Evolutionary conservation across 2,329 filamentous ascomycete species (phyloP).

Genomic region (Exophiala viscosa): DNA sequence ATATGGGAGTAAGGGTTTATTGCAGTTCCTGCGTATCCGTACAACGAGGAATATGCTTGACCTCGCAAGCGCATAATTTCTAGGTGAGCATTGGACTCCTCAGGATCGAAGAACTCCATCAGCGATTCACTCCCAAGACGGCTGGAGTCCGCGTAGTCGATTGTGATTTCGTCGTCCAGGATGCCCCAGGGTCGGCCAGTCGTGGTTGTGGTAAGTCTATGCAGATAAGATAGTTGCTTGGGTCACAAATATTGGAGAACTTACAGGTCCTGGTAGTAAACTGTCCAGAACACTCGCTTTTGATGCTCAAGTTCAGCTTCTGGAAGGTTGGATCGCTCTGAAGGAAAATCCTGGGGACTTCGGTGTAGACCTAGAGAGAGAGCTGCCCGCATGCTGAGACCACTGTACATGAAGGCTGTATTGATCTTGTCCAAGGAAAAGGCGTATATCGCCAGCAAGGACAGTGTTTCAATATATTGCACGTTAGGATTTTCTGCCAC

Average conservation of each 20-base stretch:
- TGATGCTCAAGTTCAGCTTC: constrained; percentile 13
- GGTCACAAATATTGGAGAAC: neutral
- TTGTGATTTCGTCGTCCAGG: constrained; percentile 16
- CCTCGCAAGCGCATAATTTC: constrained; percentile 19
- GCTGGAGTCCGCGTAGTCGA: constrained; percentile 18
- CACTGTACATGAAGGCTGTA: constrained; percentile 17
- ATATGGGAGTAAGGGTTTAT: constrained; percentile 20
- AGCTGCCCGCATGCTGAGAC: constrained; percentile 13
- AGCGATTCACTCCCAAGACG: constrained; percentile 11
- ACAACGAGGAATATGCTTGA: constrained; percentile 16
- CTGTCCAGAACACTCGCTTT: constrained; percentile 16
- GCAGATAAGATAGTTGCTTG: neutral
- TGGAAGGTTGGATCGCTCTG: constrained; percentile 9
- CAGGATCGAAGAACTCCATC: constrained; percentile 15
- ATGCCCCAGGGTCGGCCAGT: constrained; percentile 16
- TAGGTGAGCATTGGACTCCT: constrained; percentile 14
- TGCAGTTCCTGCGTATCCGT: constrained; percentile 18
- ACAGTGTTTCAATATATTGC: constrained; percentile 17
- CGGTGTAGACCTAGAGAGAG: constrained; percentile 15
- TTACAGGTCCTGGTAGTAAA: constrained; percentile 20
- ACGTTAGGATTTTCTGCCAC: constrained; percentile 19
- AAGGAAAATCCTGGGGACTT: constrained; percentile 9
- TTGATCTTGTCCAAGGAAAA: constrained; percentile 17
- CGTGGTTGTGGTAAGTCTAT: constrained; percentile 12
- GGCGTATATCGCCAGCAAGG: constrained; percentile 16